These are phyloP conservation scores for Claviceps sp. DNA, from an alignment of 2,329 filamentous ascomycete species.

Conservation along the genomic window DNA sequence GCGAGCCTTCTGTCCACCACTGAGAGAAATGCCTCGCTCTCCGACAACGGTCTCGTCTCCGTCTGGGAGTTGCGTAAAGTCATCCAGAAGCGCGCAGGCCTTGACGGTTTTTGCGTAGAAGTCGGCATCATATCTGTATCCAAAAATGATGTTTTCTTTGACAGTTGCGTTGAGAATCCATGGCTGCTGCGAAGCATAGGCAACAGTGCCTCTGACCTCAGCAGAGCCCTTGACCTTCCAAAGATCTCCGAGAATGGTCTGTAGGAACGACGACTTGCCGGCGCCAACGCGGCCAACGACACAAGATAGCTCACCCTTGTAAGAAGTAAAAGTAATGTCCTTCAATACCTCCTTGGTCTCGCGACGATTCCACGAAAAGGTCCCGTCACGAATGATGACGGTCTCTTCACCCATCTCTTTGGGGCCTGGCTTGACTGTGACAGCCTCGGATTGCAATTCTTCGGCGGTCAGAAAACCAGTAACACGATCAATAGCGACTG, in stretches of 20 bases:
- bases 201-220: conserved; percentile 65
- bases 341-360: conserved; percentile 57
- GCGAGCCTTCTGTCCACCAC: conserved; percentile 90
- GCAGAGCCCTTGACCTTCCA: conserved; percentile 83
- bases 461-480: conserved; percentile 77
- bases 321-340: conserved; percentile 76
- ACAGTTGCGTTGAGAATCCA: conserved; percentile 99
- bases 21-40: conserved; percentile 90
- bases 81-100: conserved; percentile 80
- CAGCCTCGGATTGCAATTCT: conserved; percentile 77
- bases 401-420: conserved; percentile 73
- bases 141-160: conserved; percentile 93
- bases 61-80: conserved; percentile 85
- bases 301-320: conserved; percentile 87
- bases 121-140: conserved; percentile 79
- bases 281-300: conserved; percentile 88
- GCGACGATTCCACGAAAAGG: conserved; percentile 90
- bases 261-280: conserved; percentile 87
- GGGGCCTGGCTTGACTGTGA: conserved; percentile 54
- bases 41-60: conserved; percentile 95
- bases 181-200: conserved; percentile 83
- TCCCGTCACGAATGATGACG: conserved; percentile 68
- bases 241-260: conserved; percentile 77
- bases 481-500: conserved; percentile 78
- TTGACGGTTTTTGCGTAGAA: conserved; percentile 92